A percentile compares a stretch with the other conserved stretches of the same genome.
Conservation (phyloP, 2,329 filamentous ascomycete species). For the Cladosporium sp. region DNA sequence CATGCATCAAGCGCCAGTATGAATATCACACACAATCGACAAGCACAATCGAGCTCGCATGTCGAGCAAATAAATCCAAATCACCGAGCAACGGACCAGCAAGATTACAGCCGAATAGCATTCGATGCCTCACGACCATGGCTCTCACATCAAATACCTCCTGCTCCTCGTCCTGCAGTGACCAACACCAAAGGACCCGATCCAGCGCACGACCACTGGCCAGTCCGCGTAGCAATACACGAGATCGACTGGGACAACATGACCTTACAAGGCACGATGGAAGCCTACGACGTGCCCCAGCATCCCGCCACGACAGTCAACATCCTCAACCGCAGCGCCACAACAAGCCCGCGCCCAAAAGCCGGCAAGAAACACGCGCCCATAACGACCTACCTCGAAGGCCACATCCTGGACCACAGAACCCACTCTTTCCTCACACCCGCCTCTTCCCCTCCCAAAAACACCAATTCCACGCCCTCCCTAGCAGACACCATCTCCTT, state of each 20-base stretch:
- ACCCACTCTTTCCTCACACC: conserved; percentile 49
- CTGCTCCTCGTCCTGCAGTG: conserved; percentile 14
- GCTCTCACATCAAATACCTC: conserved; percentile 30
- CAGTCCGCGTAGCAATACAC: conserved; percentile 63
- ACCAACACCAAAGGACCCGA: conserved; percentile 17
- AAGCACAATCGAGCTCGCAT: conserved; percentile 13
- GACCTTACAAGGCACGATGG: conserved; percentile 65
- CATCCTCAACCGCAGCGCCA: conserved; percentile 18
- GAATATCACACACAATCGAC: conserved; percentile 16
- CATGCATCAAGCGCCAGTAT: conserved; percentile 44
- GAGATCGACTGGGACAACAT: conserved; percentile 57
- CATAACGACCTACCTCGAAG: conserved; percentile 64
- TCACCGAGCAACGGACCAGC: conserved; percentile 24
- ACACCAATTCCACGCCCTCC: conserved; percentile 17
- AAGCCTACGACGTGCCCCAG: conserved; percentile 63
- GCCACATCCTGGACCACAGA: conserved; percentile 62
- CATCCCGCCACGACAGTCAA: conserved; percentile 30
- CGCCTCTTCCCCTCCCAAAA: conserved; percentile 21
- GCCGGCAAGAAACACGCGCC: conserved; percentile 44
- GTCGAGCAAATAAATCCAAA: conserved; percentile 31
- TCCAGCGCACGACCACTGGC: conserved; percentile 56
- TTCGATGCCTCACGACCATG: conserved; percentile 36
- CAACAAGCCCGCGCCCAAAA: conserved; percentile 18
- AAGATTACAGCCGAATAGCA: conserved; percentile 23
- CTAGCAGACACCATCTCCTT: conserved; percentile 35